These are phyloP conservation scores for Aureobasidium sp. DNA, from an alignment of 2,329 filamentous ascomycete genomes.

Conservation along the genomic window DNA sequence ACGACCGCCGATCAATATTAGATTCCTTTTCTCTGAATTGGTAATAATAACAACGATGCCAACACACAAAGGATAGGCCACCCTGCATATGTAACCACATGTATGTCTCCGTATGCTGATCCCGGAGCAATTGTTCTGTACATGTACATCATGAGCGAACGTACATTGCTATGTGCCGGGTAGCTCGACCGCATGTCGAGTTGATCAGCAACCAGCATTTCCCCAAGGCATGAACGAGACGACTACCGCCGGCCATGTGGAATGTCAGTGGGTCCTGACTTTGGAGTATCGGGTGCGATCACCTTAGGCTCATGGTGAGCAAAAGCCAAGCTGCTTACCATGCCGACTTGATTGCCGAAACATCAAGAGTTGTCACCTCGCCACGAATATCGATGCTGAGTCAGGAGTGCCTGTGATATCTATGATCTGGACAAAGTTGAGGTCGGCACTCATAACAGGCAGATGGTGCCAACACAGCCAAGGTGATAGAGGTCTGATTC, in stretches of 20 bases:
- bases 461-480: background rate
- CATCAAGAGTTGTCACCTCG: background rate
- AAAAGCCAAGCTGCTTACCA: background rate
- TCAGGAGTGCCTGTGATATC: background rate
- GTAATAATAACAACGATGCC: background rate
- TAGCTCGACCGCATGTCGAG: background rate
- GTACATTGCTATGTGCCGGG: background rate
- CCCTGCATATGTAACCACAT: background rate
- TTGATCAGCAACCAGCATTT: too few relatives aligned
- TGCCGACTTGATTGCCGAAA: background rate
- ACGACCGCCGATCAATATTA: background rate
- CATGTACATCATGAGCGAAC: background rate
- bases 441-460: background rate
- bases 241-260: background rate
- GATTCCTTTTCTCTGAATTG: background rate
- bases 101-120: background rate
- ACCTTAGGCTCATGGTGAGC: background rate
- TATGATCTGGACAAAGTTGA: background rate
- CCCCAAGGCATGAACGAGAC: too few relatives aligned
- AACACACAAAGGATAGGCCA: background rate
- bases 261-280: background rate
- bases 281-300: background rate
- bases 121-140: background rate
- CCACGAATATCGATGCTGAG: background rate
- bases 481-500: background rate